Evolutionary conservation across 2,329 filamentous ascomycete species (phyloP).

Genomic region (Xylaria sp.): DNA sequence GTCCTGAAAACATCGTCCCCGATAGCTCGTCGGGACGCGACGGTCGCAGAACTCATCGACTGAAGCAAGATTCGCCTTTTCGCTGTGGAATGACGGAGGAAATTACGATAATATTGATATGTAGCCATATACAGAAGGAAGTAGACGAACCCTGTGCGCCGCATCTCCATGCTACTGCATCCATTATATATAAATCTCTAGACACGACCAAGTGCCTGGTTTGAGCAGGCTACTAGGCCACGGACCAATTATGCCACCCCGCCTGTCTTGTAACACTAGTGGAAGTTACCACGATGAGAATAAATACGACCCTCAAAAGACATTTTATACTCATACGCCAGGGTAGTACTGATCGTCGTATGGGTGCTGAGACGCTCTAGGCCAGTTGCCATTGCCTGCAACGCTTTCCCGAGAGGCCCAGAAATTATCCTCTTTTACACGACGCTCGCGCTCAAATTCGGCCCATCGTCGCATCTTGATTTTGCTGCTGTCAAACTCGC

Average conservation of each 20-base stretch:
- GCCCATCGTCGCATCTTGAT: slow-evolving; percentile 99
- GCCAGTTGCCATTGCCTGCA: slow-evolving; percentile 51
- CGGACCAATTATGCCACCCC: background rate
- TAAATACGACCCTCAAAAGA: no score
- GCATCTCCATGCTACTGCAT: slow-evolving; percentile 19
- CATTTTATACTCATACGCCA: no score
- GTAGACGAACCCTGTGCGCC: slow-evolving; percentile 12
- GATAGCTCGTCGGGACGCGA: background rate
- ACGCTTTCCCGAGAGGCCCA: slow-evolving; percentile 62
- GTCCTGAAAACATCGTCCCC: background rate
- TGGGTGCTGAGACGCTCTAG: slow-evolving; percentile 48
- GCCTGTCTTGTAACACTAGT: background rate
- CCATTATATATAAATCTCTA: slow-evolving; percentile 21
- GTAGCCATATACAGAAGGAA: slow-evolving; percentile 27
- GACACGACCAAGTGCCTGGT: slow-evolving; percentile 8
- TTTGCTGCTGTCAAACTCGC: slow-evolving; percentile 97
- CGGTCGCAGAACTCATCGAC: background rate
- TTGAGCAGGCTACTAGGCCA: background rate
- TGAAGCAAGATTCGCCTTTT: background rate
- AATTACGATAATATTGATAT: slow-evolving; percentile 25
- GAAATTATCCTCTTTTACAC: slow-evolving; percentile 53
- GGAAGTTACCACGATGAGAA: no score
- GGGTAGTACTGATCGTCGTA: slow-evolving; percentile 63
- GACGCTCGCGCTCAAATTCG: slow-evolving; percentile 81
- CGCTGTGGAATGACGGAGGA: background rate